A percentile compares a stretch with the other conserved stretches of the same genome.
Conservation (phyloP, 2,329 filamentous ascomycete genomes). For the Xylaria multiplex region DNA sequence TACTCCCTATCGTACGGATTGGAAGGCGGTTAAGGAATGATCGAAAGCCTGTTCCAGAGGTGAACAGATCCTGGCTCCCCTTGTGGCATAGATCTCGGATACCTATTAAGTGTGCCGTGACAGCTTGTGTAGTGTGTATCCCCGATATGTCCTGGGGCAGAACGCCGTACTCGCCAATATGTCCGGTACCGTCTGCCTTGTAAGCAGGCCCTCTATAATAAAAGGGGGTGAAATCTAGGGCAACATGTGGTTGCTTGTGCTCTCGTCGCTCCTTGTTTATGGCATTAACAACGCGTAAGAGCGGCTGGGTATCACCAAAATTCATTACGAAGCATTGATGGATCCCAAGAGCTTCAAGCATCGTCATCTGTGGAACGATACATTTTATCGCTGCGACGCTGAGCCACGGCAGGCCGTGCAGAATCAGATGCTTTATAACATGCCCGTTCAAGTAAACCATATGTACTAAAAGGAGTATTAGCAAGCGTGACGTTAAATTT, state of each 20-base stretch:
- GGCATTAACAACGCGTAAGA: conserved; percentile 38
- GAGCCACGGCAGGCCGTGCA: conserved; percentile 44
- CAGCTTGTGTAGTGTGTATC: conserved; percentile 34
- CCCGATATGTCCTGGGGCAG: conserved; percentile 37
- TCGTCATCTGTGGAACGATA: conserved; percentile 38
- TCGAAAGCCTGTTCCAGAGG: conserved; percentile 43
- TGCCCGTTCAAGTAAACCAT: conserved; percentile 32
- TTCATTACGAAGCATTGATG: conserved; percentile 48
- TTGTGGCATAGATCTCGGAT: conserved; percentile 33
- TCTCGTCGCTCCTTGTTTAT: conserved; percentile 32
- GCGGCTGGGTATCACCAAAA: conserved; percentile 36
- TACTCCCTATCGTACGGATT: conserved; percentile 30
- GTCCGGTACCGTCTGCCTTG: conserved; percentile 26
- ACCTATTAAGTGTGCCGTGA: conserved; percentile 34
- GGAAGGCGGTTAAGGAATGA: conserved; percentile 45
- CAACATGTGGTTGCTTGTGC: neutral
- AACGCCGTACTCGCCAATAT: conserved; percentile 41
- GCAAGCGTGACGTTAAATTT: neutral
- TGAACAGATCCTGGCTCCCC: conserved; percentile 40
- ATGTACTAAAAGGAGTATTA: conserved; percentile 30
- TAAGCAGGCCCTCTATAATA: conserved; percentile 41
- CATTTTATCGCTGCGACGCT: conserved; percentile 35
- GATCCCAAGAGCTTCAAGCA: conserved; percentile 42
- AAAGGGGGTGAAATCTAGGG: conserved; percentile 38
- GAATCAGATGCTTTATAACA: conserved; percentile 39